Conservation (phyloP, 208 protist species). For the Acanthamoeba healyi region DNA sequence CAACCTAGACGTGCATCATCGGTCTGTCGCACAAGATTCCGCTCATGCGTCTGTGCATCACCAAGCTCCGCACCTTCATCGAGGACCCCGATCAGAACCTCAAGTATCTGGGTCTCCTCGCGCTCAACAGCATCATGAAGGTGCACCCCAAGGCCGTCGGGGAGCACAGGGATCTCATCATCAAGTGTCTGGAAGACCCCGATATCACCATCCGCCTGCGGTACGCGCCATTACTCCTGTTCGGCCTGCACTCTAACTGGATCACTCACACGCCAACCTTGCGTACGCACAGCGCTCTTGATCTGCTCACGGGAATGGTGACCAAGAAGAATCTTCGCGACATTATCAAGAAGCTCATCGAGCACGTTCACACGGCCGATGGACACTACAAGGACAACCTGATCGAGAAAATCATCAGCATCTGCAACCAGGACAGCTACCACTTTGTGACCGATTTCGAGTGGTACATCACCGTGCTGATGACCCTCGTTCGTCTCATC, state of each 20-base stretch:
- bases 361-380: conserved; percentile 77
- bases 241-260: neutral
- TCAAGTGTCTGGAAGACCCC: conserved; percentile 95
- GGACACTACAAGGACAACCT: conserved; percentile 94
- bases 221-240: neutral
- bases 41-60: conserved; percentile 93
- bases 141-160: conserved; percentile 94
- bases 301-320: conserved; percentile 94
- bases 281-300: conserved; percentile 91
- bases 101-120: conserved; percentile 98
- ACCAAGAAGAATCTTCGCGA: conserved; percentile 94
- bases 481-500: conserved; percentile 91
- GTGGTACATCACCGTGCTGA: conserved; percentile 97
- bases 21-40: conserved; percentile 83
- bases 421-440: conserved; percentile 85
- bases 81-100: conserved; percentile 98
- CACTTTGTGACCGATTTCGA: conserved; percentile 95
- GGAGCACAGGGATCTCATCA: conserved; percentile 94
- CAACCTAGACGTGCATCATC: conserved; percentile 89
- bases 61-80: conserved; percentile 96
- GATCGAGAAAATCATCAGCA: conserved; percentile 88
- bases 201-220: conserved; percentile 97
- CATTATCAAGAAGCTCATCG: conserved; percentile 88
- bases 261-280: neutral
- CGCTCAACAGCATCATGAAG: conserved; percentile 94